A percentile compares a stretch with the other conserved stretches of the same genome.
Evolutionary conservation across 2,329 filamentous ascomycete genomes (phyloP).

Genomic region (Sphaerulina vaccinii): DNA sequence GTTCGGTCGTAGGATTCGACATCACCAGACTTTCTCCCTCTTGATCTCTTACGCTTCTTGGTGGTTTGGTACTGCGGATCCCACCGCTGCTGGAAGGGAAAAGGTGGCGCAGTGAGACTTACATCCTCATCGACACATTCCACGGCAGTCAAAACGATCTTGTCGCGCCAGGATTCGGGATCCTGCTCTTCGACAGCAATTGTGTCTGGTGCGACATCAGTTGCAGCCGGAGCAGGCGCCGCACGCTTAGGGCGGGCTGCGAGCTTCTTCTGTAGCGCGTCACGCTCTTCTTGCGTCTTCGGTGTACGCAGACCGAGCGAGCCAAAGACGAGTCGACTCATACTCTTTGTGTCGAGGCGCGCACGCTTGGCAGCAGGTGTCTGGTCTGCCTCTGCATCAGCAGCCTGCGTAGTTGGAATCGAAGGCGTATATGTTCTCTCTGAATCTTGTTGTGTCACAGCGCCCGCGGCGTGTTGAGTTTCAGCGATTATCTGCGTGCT

Average conservation of each 20-base stretch:
- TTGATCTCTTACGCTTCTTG: slow-evolving; percentile 45
- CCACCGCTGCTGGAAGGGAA: slow-evolving; percentile 84
- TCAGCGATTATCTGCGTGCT: slow-evolving; percentile 12
- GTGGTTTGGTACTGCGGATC: slow-evolving; percentile 66
- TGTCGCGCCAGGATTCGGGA: slow-evolving; percentile 68
- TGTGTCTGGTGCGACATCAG: not conserved
- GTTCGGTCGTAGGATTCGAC: slow-evolving; percentile 17
- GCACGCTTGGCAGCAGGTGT: slow-evolving; percentile 37
- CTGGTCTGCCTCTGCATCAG: slow-evolving; percentile 3
- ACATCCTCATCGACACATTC: slow-evolving; percentile 76
- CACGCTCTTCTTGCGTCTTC: slow-evolving; percentile 67
- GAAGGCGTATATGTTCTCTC: too few species aligned
- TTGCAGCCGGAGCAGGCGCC: slow-evolving; percentile 30
- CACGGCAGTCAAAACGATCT: slow-evolving; percentile 72
- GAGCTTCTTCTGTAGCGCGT: slow-evolving; percentile 59
- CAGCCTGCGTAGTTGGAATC: too few species aligned
- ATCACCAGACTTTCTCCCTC: slow-evolving; percentile 52
- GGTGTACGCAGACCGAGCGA: slow-evolving; percentile 69
- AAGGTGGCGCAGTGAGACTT: slow-evolving; percentile 72
- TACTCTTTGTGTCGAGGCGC: slow-evolving; percentile 59
- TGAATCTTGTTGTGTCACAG: too few species aligned
- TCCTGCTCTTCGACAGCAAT: slow-evolving; percentile 44
- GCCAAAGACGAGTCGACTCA: slow-evolving; percentile 68
- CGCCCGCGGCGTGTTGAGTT: slow-evolving; percentile 23
- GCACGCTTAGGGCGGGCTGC: slow-evolving; percentile 19